Evolutionary conservation across 805 yeast genomes (phyloP), one percentile per base, ranked within the genome.

Genomic region (Starmerella floris): DNA sequence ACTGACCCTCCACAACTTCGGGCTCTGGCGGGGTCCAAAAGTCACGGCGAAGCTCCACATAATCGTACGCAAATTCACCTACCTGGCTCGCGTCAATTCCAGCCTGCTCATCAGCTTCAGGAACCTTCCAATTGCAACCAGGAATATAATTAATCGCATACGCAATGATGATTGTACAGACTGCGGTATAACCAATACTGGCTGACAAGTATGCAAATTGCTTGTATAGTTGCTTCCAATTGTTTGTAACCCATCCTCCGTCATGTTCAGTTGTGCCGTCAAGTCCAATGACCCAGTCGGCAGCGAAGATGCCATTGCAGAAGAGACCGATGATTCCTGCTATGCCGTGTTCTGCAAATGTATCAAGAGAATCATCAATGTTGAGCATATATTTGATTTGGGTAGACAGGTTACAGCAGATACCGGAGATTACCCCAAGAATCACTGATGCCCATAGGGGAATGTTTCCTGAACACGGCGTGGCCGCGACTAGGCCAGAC

Each of bases 61-160:
- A 88, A 62, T 88, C 97, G 61, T 88, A 88, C n/a, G 97, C 97
- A 64, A 87, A 88, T 64, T 88, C 98, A 40, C 97, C 98, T 53
- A 88, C 83, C 65, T 88, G 95, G 63, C 84, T 94, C 61, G 87
- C 96, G 61, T 88, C 98, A 66, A 87, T 73, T 44, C 98, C 98
- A 26, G 69, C 67, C 50, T 79, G 83, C 62, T 88, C 98, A 20
- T 79, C 95, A 27, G 79, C 77, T 60, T 82, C 93, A 48, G 75
- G 70, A 4, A 84, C 84, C 57, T 96, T 73, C 55, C 91, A 67
- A 40, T 77, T 69, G 54, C 83, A 71, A 15, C 85, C 87, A 5
- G 97, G 98, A 25, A 84, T 78, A 49, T 69, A 71, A 63, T 88
- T 68, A 41, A 85, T 69, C 33, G 74, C 76, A 51, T 74, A 72